Evolutionary conservation across 805 yeast species (phyloP).

Genomic region (Starmerella sirachaensis): DNA sequence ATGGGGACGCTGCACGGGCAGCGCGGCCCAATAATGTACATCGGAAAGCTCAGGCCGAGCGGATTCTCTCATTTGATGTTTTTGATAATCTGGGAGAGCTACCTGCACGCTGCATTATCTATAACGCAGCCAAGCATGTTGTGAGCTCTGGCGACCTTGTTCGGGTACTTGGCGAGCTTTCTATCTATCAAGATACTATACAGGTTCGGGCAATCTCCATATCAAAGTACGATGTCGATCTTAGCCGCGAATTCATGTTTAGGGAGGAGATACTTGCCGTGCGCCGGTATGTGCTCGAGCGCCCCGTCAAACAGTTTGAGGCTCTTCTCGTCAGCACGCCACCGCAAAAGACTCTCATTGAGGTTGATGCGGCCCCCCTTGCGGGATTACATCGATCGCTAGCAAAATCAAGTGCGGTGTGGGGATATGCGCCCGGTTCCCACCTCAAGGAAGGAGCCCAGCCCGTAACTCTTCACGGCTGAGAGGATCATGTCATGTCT

Average conservation of each 20-base stretch:
- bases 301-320: slow-evolving; percentile 4
- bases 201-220: slow-evolving; percentile 3
- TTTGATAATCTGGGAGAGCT: slow-evolving; percentile 5
- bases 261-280: slow-evolving; percentile 7
- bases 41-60: no score
- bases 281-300: slow-evolving; percentile 8
- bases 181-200: slow-evolving; percentile 2
- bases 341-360: slow-evolving; percentile 7
- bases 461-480: no score
- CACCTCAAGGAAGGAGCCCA: no score
- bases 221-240: background rate
- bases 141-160: slow-evolving; percentile 2
- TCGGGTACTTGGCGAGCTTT: slow-evolving; percentile 5
- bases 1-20: no score
- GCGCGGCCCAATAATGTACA: no score
- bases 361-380: no score
- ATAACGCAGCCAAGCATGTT: background rate
- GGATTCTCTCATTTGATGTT: slow-evolving; percentile 2
- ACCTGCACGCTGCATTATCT: background rate
- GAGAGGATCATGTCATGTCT: no score
- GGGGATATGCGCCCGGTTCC: no score
- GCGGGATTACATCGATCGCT: no score
- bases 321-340: background rate
- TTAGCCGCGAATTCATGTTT: slow-evolving; percentile 1
- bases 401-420: no score